Evolutionary conservation across 805 yeast genomes (phyloP).

Genomic region (Cyberlindnera xishuangbannaensis): DNA sequence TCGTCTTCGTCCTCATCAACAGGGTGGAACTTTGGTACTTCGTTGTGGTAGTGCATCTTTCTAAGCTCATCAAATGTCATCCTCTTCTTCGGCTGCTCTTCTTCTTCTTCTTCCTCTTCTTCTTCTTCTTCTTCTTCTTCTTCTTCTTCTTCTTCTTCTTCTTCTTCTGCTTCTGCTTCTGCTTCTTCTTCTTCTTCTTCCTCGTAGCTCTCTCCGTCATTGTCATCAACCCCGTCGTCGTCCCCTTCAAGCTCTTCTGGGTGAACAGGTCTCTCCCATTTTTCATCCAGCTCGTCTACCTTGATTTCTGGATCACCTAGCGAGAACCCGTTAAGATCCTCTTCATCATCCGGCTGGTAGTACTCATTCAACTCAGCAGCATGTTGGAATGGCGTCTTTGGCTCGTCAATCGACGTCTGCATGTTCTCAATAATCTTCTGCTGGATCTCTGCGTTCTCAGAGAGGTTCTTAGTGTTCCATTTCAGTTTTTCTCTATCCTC

Average conservation of each 20-base stretch:
- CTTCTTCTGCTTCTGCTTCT: constrained; percentile 14
- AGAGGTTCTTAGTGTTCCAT: constrained; percentile 83
- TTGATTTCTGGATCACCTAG: constrained; percentile 53
- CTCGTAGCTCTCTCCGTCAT: background rate
- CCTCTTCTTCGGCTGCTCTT: constrained; percentile 22
- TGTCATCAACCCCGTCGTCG: constrained; percentile 28
- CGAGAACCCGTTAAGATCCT: constrained; percentile 43
- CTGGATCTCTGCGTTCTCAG: constrained; percentile 56
- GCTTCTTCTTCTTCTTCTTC: background rate
- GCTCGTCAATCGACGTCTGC: constrained; percentile 74
- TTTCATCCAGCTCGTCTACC: constrained; percentile 23
- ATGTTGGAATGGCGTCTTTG: constrained; percentile 92
- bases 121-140: constrained; percentile 12
- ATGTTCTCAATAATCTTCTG: constrained; percentile 46
- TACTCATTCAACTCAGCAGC: constrained; percentile 75
- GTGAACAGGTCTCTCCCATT: constrained; percentile 7
- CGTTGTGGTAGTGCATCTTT: constrained; percentile 70
- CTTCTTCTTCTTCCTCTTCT: constrained; percentile 1
- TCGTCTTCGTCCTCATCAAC: constrained; percentile 11
- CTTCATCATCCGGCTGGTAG: constrained; percentile 60
- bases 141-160: constrained; percentile 32
- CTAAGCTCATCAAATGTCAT: constrained; percentile 67
- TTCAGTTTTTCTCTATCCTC: constrained; percentile 40
- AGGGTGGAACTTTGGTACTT: constrained; percentile 27
- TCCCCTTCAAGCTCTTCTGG: constrained; percentile 4